These are phyloP conservation scores for Penicillium macrosclerotiorum DNA, from an alignment of 495 filamentous ascomycete genomes.

Conservation along the genomic window DNA sequence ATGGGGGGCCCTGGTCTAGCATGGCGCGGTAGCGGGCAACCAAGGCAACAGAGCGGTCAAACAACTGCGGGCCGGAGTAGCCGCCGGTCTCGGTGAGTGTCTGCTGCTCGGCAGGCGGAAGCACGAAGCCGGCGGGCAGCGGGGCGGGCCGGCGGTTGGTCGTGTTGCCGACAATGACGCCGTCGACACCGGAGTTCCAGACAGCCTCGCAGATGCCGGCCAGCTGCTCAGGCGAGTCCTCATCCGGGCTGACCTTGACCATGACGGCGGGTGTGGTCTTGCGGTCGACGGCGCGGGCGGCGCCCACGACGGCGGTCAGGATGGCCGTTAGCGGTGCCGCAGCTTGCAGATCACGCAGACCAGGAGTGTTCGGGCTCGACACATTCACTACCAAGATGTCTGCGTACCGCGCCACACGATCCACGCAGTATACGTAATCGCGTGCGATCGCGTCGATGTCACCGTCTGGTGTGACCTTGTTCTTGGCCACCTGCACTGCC, in stretches of 20 bases:
- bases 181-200: conserved; percentile 80
- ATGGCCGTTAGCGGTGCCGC: conserved; percentile 77
- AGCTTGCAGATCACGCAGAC: conserved; percentile 79
- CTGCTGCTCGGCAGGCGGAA: conserved; percentile 64
- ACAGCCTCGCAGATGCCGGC: conserved; percentile 85
- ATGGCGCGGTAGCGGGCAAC: conserved; percentile 74
- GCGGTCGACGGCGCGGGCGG: conserved; percentile 63
- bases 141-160: conserved; percentile 75
- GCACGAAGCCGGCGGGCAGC: conserved; percentile 59
- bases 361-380: conserved; percentile 92
- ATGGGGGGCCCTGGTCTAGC: conserved; percentile 54
- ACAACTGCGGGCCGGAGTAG: conserved; percentile 85
- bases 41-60: conserved; percentile 69
- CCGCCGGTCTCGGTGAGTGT: conserved; percentile 77
- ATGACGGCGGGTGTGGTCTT: conserved; percentile 79
- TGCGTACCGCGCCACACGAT: conserved; percentile 77
- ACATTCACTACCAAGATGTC: conserved; percentile 97
- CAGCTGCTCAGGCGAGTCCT: conserved; percentile 79
- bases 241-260: conserved; percentile 96
- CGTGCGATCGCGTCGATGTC: conserved; percentile 78
- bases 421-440: conserved; percentile 86
- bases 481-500: conserved; percentile 97
- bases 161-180: conserved; percentile 97
- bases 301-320: conserved; percentile 75
- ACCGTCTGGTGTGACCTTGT: conserved; percentile 78